Evolutionary conservation across 2,329 filamentous ascomycete genomes (phyloP).

Genomic region (Fusarium sp.): DNA sequence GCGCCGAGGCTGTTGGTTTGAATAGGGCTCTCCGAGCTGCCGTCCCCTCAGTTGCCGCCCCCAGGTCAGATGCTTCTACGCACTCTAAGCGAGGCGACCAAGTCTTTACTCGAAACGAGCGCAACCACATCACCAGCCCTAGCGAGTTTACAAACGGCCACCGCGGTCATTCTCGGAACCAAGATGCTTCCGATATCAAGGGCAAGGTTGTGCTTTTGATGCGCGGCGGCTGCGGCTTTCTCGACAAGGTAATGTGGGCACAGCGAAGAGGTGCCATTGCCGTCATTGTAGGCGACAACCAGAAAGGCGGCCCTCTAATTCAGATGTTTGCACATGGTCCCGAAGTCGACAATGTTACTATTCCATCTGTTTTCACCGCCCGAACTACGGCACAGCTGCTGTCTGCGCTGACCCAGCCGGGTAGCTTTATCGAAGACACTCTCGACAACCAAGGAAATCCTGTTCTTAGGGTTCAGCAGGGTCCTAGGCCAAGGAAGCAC

Average conservation of each 20-base stretch:
- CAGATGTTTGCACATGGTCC: conserved; percentile 99
- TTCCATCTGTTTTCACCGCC: conserved; percentile 94
- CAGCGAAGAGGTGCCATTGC: conserved; percentile 90
- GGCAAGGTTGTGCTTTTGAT: conserved; percentile 94
- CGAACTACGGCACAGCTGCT: conserved; percentile 93
- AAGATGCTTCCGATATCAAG: conserved; percentile 90
- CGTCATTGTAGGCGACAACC: conserved; percentile 93
- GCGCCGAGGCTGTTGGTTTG: conserved; percentile 57
- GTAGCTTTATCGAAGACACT: conserved; percentile 69
- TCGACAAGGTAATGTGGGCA: conserved; percentile 98
- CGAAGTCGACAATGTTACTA: conserved; percentile 88
- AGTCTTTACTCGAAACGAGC: conserved; percentile 48
- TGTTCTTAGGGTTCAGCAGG: conserved; percentile 63
- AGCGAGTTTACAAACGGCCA: conserved; percentile 54
- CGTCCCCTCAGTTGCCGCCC: conserved; percentile 32
- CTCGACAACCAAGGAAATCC: conserved; percentile 70
- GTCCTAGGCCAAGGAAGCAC: conserved; percentile 47
- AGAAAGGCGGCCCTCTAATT: conserved; percentile 86
- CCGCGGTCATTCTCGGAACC: conserved; percentile 86
- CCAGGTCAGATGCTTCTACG: conserved; percentile 29
- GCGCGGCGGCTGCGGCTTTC: conserved; percentile 92
- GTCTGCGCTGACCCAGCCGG: conserved; percentile 83
- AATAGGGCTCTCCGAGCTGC: conserved; percentile 52
- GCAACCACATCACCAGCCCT: conserved; percentile 50
- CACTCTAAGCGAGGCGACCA: conserved; percentile 44